A percentile compares a stretch with the other conserved stretches of the same genome.
Conservation (phyloP, 2,329 filamentous ascomycete species). For the Lasiodiplodia sp. region DNA sequence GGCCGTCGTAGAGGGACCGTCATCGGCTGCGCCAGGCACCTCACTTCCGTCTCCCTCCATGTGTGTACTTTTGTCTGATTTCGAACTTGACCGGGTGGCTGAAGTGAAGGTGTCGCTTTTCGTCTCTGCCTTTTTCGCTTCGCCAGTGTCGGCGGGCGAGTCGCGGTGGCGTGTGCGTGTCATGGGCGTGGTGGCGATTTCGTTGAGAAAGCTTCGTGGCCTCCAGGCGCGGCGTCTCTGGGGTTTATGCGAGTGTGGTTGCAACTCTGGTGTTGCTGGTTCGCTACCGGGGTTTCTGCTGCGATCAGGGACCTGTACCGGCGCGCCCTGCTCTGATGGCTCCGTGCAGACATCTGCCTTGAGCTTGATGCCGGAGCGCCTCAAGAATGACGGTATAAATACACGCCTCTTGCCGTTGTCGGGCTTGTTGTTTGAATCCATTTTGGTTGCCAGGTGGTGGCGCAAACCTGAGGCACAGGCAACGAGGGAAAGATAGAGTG, state of each 20-base stretch:
- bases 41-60: not conserved
- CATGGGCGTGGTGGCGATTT: not conserved
- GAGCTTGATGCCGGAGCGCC: constrained; percentile 14
- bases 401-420: not conserved
- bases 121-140: not conserved
- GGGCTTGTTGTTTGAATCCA: not conserved
- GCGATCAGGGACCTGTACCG: not conserved
- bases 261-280: not conserved
- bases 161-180: not conserved
- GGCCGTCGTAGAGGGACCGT: not conserved
- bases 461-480: not conserved
- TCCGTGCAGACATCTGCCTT: not conserved
- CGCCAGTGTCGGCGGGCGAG: not conserved
- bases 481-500: not conserved
- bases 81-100: no score
- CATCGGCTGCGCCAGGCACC: not conserved
- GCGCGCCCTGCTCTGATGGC: not conserved
- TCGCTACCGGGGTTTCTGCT: not conserved
- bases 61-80: not conserved
- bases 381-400: not conserved
- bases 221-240: not conserved
- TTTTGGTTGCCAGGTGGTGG: not conserved
- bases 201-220: constrained; percentile 13
- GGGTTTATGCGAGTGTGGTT: not conserved
- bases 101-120: not conserved